Evolutionary conservation across 371 early-diverging fungal genomes (phyloP), one percentile per base, ranked within the genome.

Genomic region (Rhizopus arrhizus): DNA sequence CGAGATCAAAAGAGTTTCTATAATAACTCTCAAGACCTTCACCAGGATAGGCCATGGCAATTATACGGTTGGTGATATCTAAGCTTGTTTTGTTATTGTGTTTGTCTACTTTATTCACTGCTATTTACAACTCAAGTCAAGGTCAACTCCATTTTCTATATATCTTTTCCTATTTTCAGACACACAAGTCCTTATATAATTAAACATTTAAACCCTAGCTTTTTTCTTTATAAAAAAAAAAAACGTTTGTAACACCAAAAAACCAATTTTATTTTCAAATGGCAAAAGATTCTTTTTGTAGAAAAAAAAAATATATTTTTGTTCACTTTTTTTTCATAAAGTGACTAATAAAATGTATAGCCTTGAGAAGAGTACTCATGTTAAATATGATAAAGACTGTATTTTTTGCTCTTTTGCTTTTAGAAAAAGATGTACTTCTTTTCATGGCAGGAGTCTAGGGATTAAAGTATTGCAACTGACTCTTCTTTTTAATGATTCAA

Each of bases 31-130:
- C 90, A n/a, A 85, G 15, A 2, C 82, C 84, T 41, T 70, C 74
- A 13, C 87, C 72, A 12, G 91, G 91, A 53, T 75, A 88, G 0
- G 86, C 82, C 88, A 89, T 91, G 51, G 91, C 91, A 59, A 91
- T 83, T 12, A 91, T 65, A 1, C 69, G 66, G 5, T 78, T 69
- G 0, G 88, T 87, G 56, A 91, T 85, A 59, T 89, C 88, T 87
- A 61, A 8, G 12, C 2, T 22, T 36, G 15, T 15, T 35, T 11
- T 15, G 9, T 5, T 28, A 31, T 12, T 43, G 7, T 41, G 34
- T 35, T n/a, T 22, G 2, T 45, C 3, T 3, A 15, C 22, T 28
- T 36, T 33, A 52, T 4, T 7, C 22, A 5, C 36, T 12, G 8
- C 11, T 34, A 62, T 73, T 33, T 65, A 84, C 86, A 89, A 15